These are phyloP conservation scores for Diaporthe destruens DNA, from an alignment of 2,329 filamentous ascomycete species.

Conservation along the genomic window DNA sequence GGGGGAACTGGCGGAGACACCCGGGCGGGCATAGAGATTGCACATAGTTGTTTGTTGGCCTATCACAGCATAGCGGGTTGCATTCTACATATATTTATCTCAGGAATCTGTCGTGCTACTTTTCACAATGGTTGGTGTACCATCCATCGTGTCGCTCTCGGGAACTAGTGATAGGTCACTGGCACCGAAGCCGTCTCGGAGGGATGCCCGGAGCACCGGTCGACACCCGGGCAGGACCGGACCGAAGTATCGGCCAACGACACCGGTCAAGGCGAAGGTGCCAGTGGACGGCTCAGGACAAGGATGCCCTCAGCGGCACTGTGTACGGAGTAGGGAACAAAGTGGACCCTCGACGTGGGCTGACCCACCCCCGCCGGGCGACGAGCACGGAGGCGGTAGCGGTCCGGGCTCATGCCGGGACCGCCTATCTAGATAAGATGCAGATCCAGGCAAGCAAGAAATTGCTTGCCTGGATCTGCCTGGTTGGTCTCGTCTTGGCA, in stretches of 20 bases:
- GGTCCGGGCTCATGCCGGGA: constrained; percentile 22
- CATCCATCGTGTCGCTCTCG: too few relatives aligned
- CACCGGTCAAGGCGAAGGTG: not conserved
- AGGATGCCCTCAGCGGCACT: not conserved
- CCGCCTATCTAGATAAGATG: constrained; percentile 31
- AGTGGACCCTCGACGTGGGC: not conserved
- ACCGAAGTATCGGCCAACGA: not conserved
- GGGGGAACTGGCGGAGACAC: not conserved
- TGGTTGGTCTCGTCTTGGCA: not conserved
- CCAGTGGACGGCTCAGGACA: too few relatives aligned
- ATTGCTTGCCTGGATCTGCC: not conserved
- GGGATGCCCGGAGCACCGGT: not conserved
- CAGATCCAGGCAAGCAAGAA: not conserved
- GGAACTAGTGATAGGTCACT: too few relatives aligned
- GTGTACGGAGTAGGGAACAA: too few relatives aligned
- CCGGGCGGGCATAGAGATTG: not conserved
- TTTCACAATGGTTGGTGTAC: too few relatives aligned
- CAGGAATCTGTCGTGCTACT: not conserved
- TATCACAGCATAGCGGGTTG: constrained; percentile 9
- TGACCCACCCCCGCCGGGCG: constrained; percentile 6
- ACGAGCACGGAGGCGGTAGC: constrained; percentile 22
- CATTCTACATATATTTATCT: not conserved
- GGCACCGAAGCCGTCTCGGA: not conserved
- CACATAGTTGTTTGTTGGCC: not conserved
- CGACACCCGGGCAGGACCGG: not conserved